Evolutionary conservation across 768 basidiomycete genomes (phyloP), one percentile per base, ranked within the genome.

Genomic region (Amanita fuliginea): DNA sequence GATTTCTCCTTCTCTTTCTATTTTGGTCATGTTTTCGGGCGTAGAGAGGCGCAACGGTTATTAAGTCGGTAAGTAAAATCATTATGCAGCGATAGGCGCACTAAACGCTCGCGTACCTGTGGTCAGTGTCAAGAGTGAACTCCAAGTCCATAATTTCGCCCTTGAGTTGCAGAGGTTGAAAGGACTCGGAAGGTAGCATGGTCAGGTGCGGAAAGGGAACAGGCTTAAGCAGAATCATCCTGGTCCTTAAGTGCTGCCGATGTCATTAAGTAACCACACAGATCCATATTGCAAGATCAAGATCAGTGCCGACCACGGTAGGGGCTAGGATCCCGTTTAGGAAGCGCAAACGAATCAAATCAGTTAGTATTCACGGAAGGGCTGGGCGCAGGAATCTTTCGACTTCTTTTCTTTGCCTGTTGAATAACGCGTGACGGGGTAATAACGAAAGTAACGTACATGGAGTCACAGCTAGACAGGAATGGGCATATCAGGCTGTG

Each of bases 1-100:
- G 75, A 69, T 95, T 95, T 60, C 92, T 77, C 62, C 91, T 82
- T 58, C 90, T 76, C 63, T 86, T 91, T 67, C 86, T 76, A 68
- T 68, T 71, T 70, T 67, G 70, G 70, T 64, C 59, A 64, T 65
- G 65, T 56, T 59, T 61, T 60, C 65, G 69, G 70, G 60, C 39
- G 66, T 68, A 70, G 66, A 67, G 68, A 64, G 70, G 70, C 64
- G 54, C 42, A 62, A 62, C 68, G 70, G 69, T 66, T 68, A 71
- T 70, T 66, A 70, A 67, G 68, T 51, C 68, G 71, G 71, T 66
- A 65, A 68, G 66, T 67, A 63, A 68, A 64, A 58, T 54, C 51
- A 39, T 49, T 26, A 53, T 54, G 51, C 37, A 40, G 42, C 39
- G 49, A 54, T 48, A 51, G 51, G 59, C 51, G 53, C 41, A 49